Evolutionary conservation across 225 moss, liverwort and hornwort species (phyloP), one percentile per base, ranked within the genome.

Genomic region (Physcomitrellopsis africana): DNA sequence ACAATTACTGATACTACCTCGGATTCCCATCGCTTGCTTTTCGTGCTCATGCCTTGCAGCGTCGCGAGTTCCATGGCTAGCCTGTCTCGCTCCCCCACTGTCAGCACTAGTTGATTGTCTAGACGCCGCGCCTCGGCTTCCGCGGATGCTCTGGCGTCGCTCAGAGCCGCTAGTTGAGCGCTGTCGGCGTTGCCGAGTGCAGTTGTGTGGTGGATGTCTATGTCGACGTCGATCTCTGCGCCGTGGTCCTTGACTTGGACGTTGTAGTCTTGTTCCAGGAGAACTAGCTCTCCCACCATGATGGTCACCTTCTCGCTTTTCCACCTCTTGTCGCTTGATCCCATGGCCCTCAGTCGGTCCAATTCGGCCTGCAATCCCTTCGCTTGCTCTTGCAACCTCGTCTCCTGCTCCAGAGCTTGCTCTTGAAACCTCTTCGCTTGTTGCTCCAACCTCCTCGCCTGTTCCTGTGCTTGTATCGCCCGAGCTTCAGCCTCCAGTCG

Each of bases 231-330:
- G 5, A 86, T 83, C n/a, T 80, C 74, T 0, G 13, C 10, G 0
- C 86, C 83, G 58, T 71, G 77, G 20, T 83, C 83, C 1, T 24
- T 43, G 0, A 83, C 75, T 37, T 77, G 23, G 1, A 71, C 17
- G 1, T 22, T 72, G 11, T 74, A 86, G 1, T 75, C 22, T 0
- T 44, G 42, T 0, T 18, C 13, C 0, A 37, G 9, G 0, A 86
- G 63, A 18, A 23, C 5, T 5, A 74, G 43, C 0, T 72, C 74
- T 12, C 72, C 72, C 1, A 72, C 1, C 19, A 0, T 27, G 0
- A 86, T 11, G 4, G 0, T 64, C 13, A 72, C 46, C 20, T 75
- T 80, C 23, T 86, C 83, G 7, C 11, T 68, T 22, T 63, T 80
- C 83, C 83, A 86, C 9, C 80, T 37, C 37, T 86, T 86, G 3